These are phyloP conservation scores for Amanita fuliginea DNA, from an alignment of 768 basidiomycete genomes.

Conservation along the genomic window DNA sequence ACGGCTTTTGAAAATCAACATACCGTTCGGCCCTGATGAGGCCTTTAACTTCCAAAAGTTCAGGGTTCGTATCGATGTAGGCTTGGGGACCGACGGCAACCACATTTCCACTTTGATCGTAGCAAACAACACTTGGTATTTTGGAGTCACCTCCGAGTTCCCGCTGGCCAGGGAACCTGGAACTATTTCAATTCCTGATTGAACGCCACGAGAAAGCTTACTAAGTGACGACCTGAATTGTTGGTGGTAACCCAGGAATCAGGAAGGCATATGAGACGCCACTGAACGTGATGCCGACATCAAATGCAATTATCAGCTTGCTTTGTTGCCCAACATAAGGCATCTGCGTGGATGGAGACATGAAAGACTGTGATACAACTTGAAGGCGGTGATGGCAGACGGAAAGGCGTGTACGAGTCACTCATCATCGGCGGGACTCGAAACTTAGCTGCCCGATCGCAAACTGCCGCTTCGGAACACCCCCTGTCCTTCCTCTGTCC, in stretches of 20 bases:
- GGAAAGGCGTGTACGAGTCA: too few relatives aligned
- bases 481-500: too few relatives aligned
- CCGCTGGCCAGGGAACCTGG: background rate
- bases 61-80: background rate
- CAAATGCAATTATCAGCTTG: constrained; percentile 27
- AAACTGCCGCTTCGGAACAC: too few relatives aligned
- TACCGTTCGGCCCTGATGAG: background rate
- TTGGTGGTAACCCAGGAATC: constrained; percentile 14
- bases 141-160: background rate
- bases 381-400: too few relatives aligned
- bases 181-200: constrained; percentile 2
- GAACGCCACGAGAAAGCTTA: background rate
- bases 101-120: background rate
- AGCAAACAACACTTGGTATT: constrained; percentile 5
- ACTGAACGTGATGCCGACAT: constrained; percentile 40
- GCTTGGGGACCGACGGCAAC: constrained; percentile 1
- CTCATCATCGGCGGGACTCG: too few relatives aligned
- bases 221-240: constrained; percentile 28
- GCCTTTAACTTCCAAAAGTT: background rate
- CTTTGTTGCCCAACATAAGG: too few relatives aligned
- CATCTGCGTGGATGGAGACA: too few relatives aligned
- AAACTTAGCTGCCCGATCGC: too few relatives aligned
- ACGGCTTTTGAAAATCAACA: too few relatives aligned
- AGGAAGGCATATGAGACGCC: constrained; percentile 25
- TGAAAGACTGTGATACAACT: too few relatives aligned